A percentile compares a stretch with the other conserved stretches of the same genome.
Conservation (phyloP, 345 rosid species). For the Lagerstroemia speciosa region DNA sequence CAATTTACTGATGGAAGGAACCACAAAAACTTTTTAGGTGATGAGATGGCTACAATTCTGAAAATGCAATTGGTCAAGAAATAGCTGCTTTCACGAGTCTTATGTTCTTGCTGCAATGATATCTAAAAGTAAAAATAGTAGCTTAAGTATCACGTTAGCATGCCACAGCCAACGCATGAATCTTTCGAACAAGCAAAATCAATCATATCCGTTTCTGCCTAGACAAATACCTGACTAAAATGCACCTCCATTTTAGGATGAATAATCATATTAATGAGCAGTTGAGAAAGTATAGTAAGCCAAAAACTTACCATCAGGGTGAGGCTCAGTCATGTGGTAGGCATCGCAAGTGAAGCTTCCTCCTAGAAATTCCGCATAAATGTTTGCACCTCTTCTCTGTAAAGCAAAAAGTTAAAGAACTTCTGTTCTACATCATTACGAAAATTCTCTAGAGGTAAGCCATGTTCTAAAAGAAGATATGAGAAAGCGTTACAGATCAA, state of each 20-base stretch:
- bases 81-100: not conserved
- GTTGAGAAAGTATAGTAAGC: not conserved
- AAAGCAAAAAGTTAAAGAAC: not conserved
- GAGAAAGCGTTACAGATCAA: not conserved
- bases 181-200: not conserved
- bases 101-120: not conserved
- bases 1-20: not conserved
- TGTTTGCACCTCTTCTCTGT: constrained; percentile 46
- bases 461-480: not conserved
- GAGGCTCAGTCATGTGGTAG: constrained; percentile 45
- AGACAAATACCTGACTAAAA: not conserved
- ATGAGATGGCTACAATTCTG: not conserved
- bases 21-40: not conserved
- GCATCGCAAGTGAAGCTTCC: constrained; percentile 55
- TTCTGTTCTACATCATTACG: not conserved
- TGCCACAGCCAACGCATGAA: not conserved
- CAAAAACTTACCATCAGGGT: constrained; percentile 30
- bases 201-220: not conserved
- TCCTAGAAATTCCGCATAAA: constrained; percentile 51
- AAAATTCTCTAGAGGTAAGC: not conserved
- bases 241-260: not conserved
- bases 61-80: not conserved
- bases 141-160: not conserved
- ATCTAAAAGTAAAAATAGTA: not conserved
- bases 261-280: not conserved